Evolutionary conservation across 129 eudicot species (phyloP).

Genomic region (Saussurea involucrata): DNA sequence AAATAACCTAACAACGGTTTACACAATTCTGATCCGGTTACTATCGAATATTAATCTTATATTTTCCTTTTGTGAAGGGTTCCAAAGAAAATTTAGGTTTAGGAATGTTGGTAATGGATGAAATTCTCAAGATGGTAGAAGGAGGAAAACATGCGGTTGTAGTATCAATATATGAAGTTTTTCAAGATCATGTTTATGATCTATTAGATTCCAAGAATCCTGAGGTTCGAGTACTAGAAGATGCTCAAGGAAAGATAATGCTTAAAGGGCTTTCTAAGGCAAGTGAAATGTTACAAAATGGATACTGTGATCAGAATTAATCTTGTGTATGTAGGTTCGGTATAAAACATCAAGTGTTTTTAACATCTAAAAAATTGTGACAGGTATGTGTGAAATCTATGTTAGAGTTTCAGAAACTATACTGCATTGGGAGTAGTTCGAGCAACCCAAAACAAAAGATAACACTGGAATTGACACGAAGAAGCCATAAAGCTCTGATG

Average conservation of each 20-base stretch:
- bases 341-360: neutral
- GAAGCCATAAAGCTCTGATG: conserved; percentile 74
- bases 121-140: conserved; percentile 46
- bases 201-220: conserved; percentile 50
- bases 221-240: conserved; percentile 72
- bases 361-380: conserved; percentile 1
- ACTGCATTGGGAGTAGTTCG: conserved; percentile 11
- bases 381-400: conserved; percentile 63
- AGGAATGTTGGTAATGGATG: conserved; percentile 46
- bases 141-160: conserved; percentile 40
- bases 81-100: conserved; percentile 62
- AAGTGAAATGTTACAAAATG: conserved; percentile 20
- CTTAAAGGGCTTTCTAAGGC: conserved; percentile 79
- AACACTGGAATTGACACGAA: conserved; percentile 41
- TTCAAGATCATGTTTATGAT: conserved; percentile 67
- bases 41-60: neutral
- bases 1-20: neutral
- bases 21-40: neutral
- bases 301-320: neutral
- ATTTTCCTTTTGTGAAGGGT: conserved; percentile 49
- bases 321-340: neutral
- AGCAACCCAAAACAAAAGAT: conserved; percentile 38
- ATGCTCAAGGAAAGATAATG: conserved; percentile 60
- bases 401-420: conserved; percentile 53
- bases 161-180: conserved; percentile 70